Percentiles rank a stretch among this genome's conserved stretches.
Evolutionary conservation across 345 rosid species (phyloP).

Genomic region (Arabis alpina): DNA sequence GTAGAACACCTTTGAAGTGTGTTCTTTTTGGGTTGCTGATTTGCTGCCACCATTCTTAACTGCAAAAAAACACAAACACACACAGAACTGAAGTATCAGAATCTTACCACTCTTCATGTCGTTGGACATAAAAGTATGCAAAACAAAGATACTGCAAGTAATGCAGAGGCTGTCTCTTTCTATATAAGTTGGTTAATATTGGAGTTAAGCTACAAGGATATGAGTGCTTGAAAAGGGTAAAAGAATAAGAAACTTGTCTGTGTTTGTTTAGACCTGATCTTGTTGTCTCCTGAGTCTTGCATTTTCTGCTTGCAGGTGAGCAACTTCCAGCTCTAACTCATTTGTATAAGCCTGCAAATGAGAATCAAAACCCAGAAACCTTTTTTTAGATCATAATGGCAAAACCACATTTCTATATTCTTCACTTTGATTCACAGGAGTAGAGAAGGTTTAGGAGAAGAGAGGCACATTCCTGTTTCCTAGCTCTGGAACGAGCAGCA

Average conservation of each 20-base stretch:
- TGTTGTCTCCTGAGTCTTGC: conserved; percentile 64
- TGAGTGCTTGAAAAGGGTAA: background rate
- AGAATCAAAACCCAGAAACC: conserved; percentile 12
- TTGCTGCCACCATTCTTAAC: conserved; percentile 54
- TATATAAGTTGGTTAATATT: conserved; percentile 15
- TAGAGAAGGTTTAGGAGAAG: conserved; percentile 22
- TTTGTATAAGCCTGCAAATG: conserved; percentile 69
- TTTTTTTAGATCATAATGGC: conserved; percentile 17
- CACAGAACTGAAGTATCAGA: conserved; percentile 26
- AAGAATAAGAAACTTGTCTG: background rate
- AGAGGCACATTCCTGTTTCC: conserved; percentile 63
- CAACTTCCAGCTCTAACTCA: conserved; percentile 63
- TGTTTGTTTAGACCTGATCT: conserved; percentile 55
- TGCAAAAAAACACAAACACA: conserved; percentile 45
- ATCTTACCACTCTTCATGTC: conserved; percentile 15
- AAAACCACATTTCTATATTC: conserved; percentile 1
- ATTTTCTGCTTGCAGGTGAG: conserved; percentile 63
- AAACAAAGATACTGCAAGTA: conserved; percentile 13
- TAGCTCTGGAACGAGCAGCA: conserved; percentile 86
- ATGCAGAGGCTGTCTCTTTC: conserved; percentile 18
- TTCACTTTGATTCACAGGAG: background rate
- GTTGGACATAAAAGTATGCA: conserved; percentile 6
- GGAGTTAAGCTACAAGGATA: conserved; percentile 8
- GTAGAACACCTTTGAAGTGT: conserved; percentile 60
- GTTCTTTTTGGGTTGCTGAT: conserved; percentile 52